Conservation (phyloP, 148 eudicot genomes). For the Silene latifolia region DNA sequence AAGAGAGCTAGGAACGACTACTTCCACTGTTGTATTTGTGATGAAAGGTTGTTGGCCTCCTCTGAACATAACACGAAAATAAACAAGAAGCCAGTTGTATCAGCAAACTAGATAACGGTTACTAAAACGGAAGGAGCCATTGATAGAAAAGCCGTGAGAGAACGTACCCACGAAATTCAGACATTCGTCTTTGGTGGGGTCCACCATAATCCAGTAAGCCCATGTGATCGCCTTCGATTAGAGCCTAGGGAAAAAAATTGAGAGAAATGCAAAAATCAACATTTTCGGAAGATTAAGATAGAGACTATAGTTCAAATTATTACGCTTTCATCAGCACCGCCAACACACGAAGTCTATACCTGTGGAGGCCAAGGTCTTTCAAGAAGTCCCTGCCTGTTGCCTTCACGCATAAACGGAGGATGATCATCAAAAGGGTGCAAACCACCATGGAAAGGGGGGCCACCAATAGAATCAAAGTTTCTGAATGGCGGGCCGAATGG, state of each 20-base stretch:
- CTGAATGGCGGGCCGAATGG: slow-evolving; percentile 59
- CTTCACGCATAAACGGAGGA: slow-evolving; percentile 67
- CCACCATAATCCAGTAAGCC: slow-evolving; percentile 59
- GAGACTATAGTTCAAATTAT: background rate
- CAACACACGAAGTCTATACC: slow-evolving; percentile 38
- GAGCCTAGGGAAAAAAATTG: slow-evolving; percentile 35
- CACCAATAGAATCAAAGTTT: slow-evolving; percentile 57
- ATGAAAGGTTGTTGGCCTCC: slow-evolving; percentile 61
- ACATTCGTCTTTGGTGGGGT: slow-evolving; percentile 56
- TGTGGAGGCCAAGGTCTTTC: slow-evolving; percentile 87
- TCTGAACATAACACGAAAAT: slow-evolving; percentile 24
- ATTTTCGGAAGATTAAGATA: background rate
- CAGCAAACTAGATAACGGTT: slow-evolving; percentile 15
- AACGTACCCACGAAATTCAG: slow-evolving; percentile 83
- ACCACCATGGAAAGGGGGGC: slow-evolving; percentile 55
- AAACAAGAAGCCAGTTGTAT: background rate
- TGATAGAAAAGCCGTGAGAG: background rate
- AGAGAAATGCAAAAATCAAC: slow-evolving; percentile 10
- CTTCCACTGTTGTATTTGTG: slow-evolving; percentile 87
- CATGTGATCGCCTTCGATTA: slow-evolving; percentile 52
- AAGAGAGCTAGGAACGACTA: slow-evolving; percentile 78
- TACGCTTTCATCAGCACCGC: background rate
- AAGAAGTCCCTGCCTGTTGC: slow-evolving; percentile 58
- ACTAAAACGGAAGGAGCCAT: background rate
- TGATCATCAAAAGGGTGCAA: slow-evolving; percentile 66